Evolutionary conservation across 495 filamentous ascomycete genomes (phyloP), one percentile per base, ranked within the genome.

Genomic region (Penicillium cosmopolitanum): DNA sequence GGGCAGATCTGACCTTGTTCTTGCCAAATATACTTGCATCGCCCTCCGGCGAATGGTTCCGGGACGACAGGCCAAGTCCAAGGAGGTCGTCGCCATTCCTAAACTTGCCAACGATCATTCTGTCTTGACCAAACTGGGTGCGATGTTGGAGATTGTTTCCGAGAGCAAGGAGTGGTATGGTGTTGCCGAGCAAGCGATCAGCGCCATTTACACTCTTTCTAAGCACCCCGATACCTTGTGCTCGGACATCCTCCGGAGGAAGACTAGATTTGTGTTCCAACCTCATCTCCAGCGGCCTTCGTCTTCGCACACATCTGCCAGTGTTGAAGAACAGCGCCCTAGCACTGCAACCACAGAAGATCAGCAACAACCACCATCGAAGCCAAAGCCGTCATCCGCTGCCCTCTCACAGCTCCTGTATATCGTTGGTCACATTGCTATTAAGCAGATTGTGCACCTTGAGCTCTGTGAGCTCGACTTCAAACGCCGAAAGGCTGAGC

Each of bases 391-490:
- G 15, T 82, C 83, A 11, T 86, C 90, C 5, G 82, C 90, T 33
- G 88, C 85, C 2, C 80, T 99, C 1, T 95, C 94, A 0, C 96
- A 97, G 62, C 82, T 99, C 3, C 82, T 99, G 5, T 99, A 97
- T 73, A 87, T 97, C 52, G 94, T 98, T 53, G 95, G 94, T 5
- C 94, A 98, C 67, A 91, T 97, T 57, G 93, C 94, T 31, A 92
- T 98, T 75, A 98, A 98, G 72, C 95, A 99, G 66, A 99, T 98
- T 58, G 95, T 99, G n/a, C 96, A 99, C 72, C 82, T 99, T n/a
- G 95, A 99, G 63, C 82, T 98, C 2, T 93, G 92, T 73, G 95
- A 99, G 68, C 84, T 93, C 38, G 95, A 99, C 72, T 99, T 99
- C 76, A 99, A 99, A 76, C 85, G 93, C 25, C 83, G 93, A 55